Evolutionary conservation across 768 basidiomycete genomes (phyloP), one percentile per base, ranked within the genome.

Genomic region (Mrakia gelida): DNA sequence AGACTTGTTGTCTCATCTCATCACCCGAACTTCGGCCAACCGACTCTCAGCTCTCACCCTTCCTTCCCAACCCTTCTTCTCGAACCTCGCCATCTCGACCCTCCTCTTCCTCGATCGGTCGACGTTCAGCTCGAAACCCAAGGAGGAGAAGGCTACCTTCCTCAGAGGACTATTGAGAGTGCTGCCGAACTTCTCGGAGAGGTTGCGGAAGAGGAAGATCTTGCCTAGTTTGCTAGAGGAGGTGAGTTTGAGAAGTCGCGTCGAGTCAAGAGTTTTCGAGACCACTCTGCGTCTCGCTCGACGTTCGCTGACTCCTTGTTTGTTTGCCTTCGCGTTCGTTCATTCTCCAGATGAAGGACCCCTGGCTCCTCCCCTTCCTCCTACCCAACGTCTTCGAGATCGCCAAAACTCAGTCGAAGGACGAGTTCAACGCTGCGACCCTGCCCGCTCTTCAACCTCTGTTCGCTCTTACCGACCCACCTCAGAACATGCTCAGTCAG

Each of bases 71-170:
- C 83, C 94, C 0, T 98, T 95, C 87, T 98, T 99, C 86, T 95
- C 93, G 1, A 96, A 94, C 6, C 87, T 98, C 16, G 93, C 96
- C 10, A 95, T 98, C 32, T 95, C 93, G 2, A 98, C 96, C 0
- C 88, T 99, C 45, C 95, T 94, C 82, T 99, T 98, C 85, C 86
- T 99, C 75, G 96, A 98, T 82, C 90, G 96, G 21, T 93, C 95
- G 6, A 96, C 91, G 77, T 99, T 98, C 83, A 93, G 95, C 0
- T 90, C 93, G 0, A 97, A 98, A 84, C 91, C 94, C 2, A 86
- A 91, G 76, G 96, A 98, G 85, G 97, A 98, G 83, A 98, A 98
- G 83, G 91, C 97, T 38, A 92, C 92, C 0, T 98, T 98, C 84
- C 92, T 98, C 90, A 93, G 93, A 83, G 95, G 96, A 0, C 85